Base-by-base conservation (phyloP, 495 filamentous ascomycete genomes). In the Penicillium canariense region DNA sequence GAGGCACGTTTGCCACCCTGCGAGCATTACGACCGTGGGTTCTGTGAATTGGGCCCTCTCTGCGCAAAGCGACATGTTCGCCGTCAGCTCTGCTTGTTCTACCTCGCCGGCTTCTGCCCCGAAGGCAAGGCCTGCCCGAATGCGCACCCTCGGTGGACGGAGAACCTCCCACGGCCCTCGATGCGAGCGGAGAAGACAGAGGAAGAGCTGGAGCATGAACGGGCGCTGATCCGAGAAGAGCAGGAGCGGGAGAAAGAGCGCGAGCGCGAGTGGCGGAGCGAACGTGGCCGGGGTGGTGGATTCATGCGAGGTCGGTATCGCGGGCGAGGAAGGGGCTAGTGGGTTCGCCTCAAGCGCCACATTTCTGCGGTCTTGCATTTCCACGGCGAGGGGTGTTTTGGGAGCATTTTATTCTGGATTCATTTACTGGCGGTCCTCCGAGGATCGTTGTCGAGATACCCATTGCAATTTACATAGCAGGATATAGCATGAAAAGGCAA, bases 1-100 rank as follows among this genome's bases (percentile, higher is more conserved):
- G 83, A 87, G 42, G 82, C 81, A 18, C 83, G 85, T 53, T 77
- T 96, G 5, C 88, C 94, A 5, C 84, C 90, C 0, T 98, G 94
- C 61, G 91, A 92, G 51, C 89, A 96, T 72, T 98, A 96, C 73
- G 90, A 96, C 48, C 83, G 85, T n/a, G 94, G 94, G 1, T 97
- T 96, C 73, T 97, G 95, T 59, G 89, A 90, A 20, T 77, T 97
- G 12, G 95, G 94, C 0, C 88, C 92, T 3, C 72, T 80, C 23
- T 98, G 94, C 68, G 85, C 87, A 9, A 89, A 96, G 72, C 87
- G 87, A 57, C 94, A 98, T 69, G 84, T 95, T 45, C 84, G 89
- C 28, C 81, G 81, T 36, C 71, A 62, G 31, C 64, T 96, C 1
- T 98, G 94, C 68, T 70, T 74, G n/a, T 96, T 83, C 70, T 98